Percentiles rank a stretch among this genome's conserved stretches.
These are phyloP conservation scores for Umbelopsis sp. DNA, from an alignment of 371 early-diverging fungal genomes.

Conservation along the genomic window DNA sequence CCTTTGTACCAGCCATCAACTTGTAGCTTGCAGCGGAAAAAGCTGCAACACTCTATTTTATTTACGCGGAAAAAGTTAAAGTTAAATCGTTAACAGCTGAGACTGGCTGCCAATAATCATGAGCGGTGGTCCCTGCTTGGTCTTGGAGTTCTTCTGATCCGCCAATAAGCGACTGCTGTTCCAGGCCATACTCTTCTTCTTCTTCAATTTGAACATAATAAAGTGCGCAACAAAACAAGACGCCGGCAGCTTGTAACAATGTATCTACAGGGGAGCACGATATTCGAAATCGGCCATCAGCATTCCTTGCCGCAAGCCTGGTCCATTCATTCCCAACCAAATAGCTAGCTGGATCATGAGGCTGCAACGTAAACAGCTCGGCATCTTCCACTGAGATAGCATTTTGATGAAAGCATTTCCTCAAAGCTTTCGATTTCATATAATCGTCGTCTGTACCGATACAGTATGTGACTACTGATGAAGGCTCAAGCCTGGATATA, in stretches of 20 bases:
- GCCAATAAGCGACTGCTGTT: not conserved
- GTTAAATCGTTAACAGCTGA: conserved; percentile 1
- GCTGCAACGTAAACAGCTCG: conserved; percentile 4
- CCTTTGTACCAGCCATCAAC: too few species aligned
- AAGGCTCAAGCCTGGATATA: not conserved
- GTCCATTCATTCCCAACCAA: not conserved
- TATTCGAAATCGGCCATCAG: not conserved
- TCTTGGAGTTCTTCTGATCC: not conserved
- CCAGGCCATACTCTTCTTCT: conserved; percentile 6
- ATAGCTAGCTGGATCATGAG: not conserved
- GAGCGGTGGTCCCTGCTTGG: not conserved
- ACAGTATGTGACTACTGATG: not conserved
- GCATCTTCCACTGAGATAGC: conserved; percentile 1
- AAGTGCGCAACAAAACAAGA: conserved; percentile 3
- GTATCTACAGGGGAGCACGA: conserved; percentile 2
- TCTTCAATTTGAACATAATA: conserved; percentile 9
- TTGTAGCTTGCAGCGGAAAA: too few species aligned
- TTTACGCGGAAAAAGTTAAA: not conserved
- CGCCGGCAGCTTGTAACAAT: not conserved
- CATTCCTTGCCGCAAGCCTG: not conserved
- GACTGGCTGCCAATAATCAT: conserved; percentile 9
- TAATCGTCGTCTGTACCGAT: not conserved
- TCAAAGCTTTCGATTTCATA: not conserved
- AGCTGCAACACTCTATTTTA: not conserved
- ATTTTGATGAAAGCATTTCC: conserved; percentile 7